Evolutionary conservation across 2,329 filamentous ascomycete species (phyloP), one percentile per base, ranked within the genome.

Genomic region (Exophiala sp.): DNA sequence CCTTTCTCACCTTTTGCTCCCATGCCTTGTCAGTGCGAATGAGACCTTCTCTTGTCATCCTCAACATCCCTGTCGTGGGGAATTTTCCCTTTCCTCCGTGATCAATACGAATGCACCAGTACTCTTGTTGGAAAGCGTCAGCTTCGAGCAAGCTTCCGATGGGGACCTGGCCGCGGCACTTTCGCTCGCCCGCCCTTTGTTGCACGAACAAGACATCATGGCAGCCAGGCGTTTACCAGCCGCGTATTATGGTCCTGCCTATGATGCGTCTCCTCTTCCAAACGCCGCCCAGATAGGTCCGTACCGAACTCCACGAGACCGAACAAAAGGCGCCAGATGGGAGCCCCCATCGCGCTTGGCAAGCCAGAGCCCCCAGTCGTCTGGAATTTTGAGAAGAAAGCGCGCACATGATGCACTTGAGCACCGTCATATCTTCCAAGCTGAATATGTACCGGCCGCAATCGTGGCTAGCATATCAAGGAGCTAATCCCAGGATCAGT

Each of bases 251-350:
- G 23, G 18, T 35, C 13, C 40, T 51, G 48, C 54, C 51, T 54
- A 54, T 57, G 35, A 49, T 46, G 51, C 42, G 22, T 40, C 51
- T 23, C 18, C 14, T 29, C 41, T 45, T 19, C 16, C 45, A 47
- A 13, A 21, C 40, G 39, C 43, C 44, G 43, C 39, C 30, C 30
- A 50, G 30, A 57, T 57, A 54, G 54, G 54, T 30, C 45, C 18
- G 11, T 19, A 40, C 22, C 9, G 21, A 11, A 27, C 19, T 30
- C 37, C 54, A 52, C 45, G 47, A 48, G 45, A 52, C 48, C 34
- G 34, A 44, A 39, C 40, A 27, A 49, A 18, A 23, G 41, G 27
- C 16, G 32, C 46, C 47, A 32, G 23, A 37, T 19, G 19, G 40
- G 24, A 37, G 24, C 16, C 19, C 16, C 29, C 16, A 18, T 6